These are phyloP conservation scores for Chlamydomonas reinhardtii DNA, from an alignment of 163 green algal genomes.

Conservation along the genomic window DNA sequence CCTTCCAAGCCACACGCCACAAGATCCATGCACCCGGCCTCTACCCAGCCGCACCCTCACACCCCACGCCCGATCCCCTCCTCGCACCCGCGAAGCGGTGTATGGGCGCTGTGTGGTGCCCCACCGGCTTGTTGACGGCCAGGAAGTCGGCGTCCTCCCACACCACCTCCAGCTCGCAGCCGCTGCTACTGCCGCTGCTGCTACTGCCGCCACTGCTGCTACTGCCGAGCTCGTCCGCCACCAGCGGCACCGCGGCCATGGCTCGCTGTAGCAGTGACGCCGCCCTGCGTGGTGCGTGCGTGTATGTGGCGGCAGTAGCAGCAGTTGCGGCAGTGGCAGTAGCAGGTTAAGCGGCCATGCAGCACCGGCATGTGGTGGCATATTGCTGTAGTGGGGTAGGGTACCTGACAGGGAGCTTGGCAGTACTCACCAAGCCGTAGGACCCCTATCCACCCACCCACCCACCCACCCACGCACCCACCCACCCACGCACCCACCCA, in stretches of 20 bases:
- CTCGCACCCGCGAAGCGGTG: slow-evolving; percentile 57
- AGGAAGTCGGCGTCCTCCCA: slow-evolving; percentile 70
- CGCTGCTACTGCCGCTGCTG: background rate
- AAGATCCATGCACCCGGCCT: no score
- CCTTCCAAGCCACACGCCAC: no score
- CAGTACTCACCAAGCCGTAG: no score
- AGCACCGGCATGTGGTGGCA: no score
- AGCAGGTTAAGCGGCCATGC: no score
- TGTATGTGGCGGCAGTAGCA: background rate
- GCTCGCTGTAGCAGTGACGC: slow-evolving; percentile 52
- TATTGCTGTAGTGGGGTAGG: no score
- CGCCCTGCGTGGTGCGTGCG: slow-evolving; percentile 21
- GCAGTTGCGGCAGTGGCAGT: no score
- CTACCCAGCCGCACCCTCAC: background rate
- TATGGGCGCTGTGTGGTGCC: slow-evolving; percentile 61
- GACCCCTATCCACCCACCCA: background rate
- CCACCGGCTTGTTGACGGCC: slow-evolving; percentile 68
- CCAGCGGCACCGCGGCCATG: slow-evolving; percentile 66
- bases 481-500: background rate
- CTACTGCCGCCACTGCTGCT: slow-evolving; percentile 15
- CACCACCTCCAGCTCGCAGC: slow-evolving; percentile 42
- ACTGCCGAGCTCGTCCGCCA: slow-evolving; percentile 39
- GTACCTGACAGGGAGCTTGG: no score
- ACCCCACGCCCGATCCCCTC: background rate
- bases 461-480: background rate